phyloP scores from a whole-genome alignment of 805 yeast genomes.

The Ogataea paraovalis region DNA sequence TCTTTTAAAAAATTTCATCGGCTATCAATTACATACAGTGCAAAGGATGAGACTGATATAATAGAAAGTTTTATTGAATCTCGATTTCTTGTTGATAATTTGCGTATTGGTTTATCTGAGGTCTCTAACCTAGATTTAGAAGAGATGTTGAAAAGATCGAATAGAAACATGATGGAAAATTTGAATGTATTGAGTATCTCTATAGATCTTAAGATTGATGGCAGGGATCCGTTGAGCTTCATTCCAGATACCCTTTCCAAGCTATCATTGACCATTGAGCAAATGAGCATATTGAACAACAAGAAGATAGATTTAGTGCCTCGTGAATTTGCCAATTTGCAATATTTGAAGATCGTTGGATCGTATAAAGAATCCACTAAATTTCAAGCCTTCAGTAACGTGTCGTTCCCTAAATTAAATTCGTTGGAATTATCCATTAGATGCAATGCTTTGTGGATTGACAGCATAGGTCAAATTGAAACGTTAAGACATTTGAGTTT shows the following conservation, averaged over 20 bases:
- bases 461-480: neutral
- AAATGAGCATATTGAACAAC: neutral
- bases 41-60: slow-evolving; percentile 16
- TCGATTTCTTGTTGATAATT: slow-evolving; percentile 5
- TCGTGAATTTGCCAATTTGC: neutral
- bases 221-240: neutral
- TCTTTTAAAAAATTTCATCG: slow-evolving; percentile 5
- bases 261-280: neutral
- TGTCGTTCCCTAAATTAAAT: neutral
- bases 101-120: neutral
- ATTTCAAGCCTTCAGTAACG: neutral
- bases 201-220: neutral
- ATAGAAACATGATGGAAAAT: neutral
- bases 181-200: neutral
- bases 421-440: neutral
- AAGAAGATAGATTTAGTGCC: neutral
- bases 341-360: neutral
- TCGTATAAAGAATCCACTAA: neutral
- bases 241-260: neutral
- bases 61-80: slow-evolving; percentile 11
- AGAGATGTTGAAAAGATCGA: neutral
- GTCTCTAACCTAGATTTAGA: neutral
- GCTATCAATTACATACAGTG: slow-evolving; percentile 7
- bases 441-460: neutral
- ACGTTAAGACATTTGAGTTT: neutral